Base-by-base conservation (phyloP, 768 basidiomycete species). In the Serendipita indica region DNA sequence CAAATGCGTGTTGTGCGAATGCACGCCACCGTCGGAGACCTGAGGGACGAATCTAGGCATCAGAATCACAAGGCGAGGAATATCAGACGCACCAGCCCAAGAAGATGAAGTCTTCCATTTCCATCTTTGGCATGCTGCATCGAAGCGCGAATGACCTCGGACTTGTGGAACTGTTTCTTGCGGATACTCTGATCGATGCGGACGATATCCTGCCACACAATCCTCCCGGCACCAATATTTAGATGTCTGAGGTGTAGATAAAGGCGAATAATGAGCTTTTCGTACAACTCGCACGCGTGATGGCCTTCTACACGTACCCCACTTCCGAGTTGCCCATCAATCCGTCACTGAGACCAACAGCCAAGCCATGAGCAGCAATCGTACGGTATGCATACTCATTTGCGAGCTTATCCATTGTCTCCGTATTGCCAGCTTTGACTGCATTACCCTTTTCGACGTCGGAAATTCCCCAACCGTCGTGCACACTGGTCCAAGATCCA, bases 321-420 rank as follows among this genome's bases (percentile, higher is more conserved):
- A 96, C 92, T 72, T 97, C 92, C 2, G 92, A 94, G 73, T 97
- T 94, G 14, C 92, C 93, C 93, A 97, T 97, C 58, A 96, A 79
- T 0, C 92, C 93, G 41, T 96, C 93, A 65, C 76, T 89, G 58
- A 97, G 75, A 1, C 92, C 92, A 3, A 96, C 93, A 3, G 91
- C 85, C n/a, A 88, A 76, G 10, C 92, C 92, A 63, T 92, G 89
- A 1, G 93, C 93, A 14, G 79, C 73, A 18, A 97, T 77, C 13
- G 78, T 77, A 49, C 86, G 78, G 65, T 80, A 79, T 61, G 80
- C 78, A 69, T 93, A 79, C 3, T 83, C 77, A 65, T 86, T 77
- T 3, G 83, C 82, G 65, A 97, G 85, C 39, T 74, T 77, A 70
- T 93, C 89, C 93, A 97, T 96, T 72, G 86, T 82, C 7, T 80